Base-by-base conservation (phyloP, 202 grass and related monocot species). In the Saccharum hybrid region DNA sequence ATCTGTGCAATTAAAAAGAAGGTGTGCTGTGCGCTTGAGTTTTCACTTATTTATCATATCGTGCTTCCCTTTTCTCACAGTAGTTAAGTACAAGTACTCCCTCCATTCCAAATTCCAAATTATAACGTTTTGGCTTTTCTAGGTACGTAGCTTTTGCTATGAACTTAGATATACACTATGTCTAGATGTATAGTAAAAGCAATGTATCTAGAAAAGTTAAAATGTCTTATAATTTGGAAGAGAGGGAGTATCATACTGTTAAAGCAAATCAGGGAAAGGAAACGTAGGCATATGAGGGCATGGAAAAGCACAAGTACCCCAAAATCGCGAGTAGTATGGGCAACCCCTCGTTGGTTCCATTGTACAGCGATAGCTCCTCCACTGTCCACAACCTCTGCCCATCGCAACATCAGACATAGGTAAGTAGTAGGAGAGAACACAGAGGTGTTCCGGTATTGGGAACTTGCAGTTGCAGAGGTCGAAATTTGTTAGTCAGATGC, bases 301-400 rank as follows among this genome's bases (percentile, higher is more conserved):
- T 68, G 66, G 36, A 82, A 38, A 72, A 74, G 66, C 22, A 19
- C 4, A 51, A 68, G 73, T 90, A 98, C 95, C 95, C 95, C 23
- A 98, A 74, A 74, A 98, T 91, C 23, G 90, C 91, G 11, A 98
- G 84, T 48, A 95, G 65, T 84, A 98, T 93, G 59, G 95, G 92
- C 60, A 94, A 74, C 26, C 52, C 71, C 46, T 88, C 95, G 63
- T 88, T 81, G 0, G 92, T 95, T 78, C 95, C 95, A 41, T 98
- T 95, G 79, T 92, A 93, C 46, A 85, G 26, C 19, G 90, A 88
- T 72, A 98, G 68, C 61, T 95, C 92, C 19, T 95, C 89, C 68
- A 71, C 59, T 13, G 81, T 91, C 95, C 89, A 98, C 40, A 98
- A 59, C 52, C 83, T 91, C 95, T 94, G 89, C 56, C n/a, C 66